Base-by-base conservation (phyloP, 768 basidiomycete species). In the Cubamyces lactineus region DNA sequence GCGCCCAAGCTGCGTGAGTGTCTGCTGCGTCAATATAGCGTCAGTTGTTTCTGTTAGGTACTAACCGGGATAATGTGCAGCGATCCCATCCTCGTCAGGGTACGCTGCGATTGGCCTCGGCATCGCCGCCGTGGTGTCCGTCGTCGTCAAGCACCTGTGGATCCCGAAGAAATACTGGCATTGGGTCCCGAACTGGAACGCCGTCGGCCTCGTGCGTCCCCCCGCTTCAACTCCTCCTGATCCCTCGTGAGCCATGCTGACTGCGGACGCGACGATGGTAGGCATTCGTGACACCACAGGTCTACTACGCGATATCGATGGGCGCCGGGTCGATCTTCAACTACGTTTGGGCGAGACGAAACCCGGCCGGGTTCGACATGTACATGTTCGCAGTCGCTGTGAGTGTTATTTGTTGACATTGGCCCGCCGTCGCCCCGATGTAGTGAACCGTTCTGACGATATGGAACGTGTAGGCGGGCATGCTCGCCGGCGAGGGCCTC, bases 401-500 rank as follows among this genome's bases (percentile, higher is more conserved):
- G n/a, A 45, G 43, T 45, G 41, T 3, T 16, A 5, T 13, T 30
- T 3, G 3, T 8, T 8, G 28, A 3, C 8, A 8, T 3, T 8
- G 8, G 28, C 28, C 8, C 8, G 28, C 28, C 8, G 28, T 30
- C 28, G 28, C 28, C 28, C 8, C 28, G 28, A 8, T 3, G 28
- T 30, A 8, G 28, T 30, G 4, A 30, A 8, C 28, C 28, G 3
- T 30, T 34, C 9, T 34, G 34, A 34, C 1, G 9, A 34, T 11
- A 34, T 34, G 1, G 9, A 6, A 6, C 11, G 34, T n/a, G n/a
- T 8, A 58, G 52, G 74, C 78, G 9, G 78, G 77, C 45, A 72
- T 76, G 63, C 71, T 79, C 41, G 77, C 77, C 12, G 78, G 78
- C 24, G 78, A 78, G 59, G 85, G 85, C 72, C 75, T 86, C 38